Percentiles rank a stretch among this genome's conserved stretches.
These are phyloP conservation scores for Suillus subaureus DNA, from an alignment of 768 basidiomycete genomes.

Conservation along the genomic window DNA sequence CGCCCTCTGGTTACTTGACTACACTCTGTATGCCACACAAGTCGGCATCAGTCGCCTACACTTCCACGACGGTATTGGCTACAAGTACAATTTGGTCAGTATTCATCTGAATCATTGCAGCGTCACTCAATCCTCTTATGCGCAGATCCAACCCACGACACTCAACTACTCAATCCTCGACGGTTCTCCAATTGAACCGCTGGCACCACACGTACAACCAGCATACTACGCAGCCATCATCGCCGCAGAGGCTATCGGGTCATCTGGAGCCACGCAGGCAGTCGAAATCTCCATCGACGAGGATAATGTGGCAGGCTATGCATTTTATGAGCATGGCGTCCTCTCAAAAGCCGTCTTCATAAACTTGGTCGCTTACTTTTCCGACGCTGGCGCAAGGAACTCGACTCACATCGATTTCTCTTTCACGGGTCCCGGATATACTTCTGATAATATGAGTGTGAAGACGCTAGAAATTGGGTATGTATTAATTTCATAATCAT, in stretches of 20 bases:
- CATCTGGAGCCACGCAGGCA: conserved; percentile 40
- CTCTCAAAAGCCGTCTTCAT: conserved; percentile 53
- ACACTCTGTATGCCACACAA: conserved; percentile 59
- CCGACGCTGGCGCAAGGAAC: conserved; percentile 28
- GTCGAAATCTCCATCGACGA: conserved; percentile 53
- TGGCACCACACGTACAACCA: conserved; percentile 63
- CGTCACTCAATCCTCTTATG: conserved; percentile 1
- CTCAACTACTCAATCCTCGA: conserved; percentile 61
- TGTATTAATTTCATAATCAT: neutral
- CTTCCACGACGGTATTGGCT: conserved; percentile 72
- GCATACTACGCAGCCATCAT: conserved; percentile 68
- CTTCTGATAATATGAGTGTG: conserved; percentile 34
- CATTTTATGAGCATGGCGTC: neutral
- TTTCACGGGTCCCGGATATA: neutral
- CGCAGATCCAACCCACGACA: conserved; percentile 63
- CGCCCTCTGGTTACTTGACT: conserved; percentile 69
- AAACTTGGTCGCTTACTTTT: conserved; percentile 56
- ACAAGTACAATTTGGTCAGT: conserved; percentile 65
- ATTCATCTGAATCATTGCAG: neutral
- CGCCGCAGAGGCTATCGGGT: conserved; percentile 58
- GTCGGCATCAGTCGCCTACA: conserved; percentile 55
- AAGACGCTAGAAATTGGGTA: conserved; percentile 54
- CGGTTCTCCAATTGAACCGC: conserved; percentile 52
- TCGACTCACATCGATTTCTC: conserved; percentile 5
- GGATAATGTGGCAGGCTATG: conserved; percentile 48